Base-by-base conservation (phyloP, 2,329 filamentous ascomycete genomes). In the Aspergillus sp. region DNA sequence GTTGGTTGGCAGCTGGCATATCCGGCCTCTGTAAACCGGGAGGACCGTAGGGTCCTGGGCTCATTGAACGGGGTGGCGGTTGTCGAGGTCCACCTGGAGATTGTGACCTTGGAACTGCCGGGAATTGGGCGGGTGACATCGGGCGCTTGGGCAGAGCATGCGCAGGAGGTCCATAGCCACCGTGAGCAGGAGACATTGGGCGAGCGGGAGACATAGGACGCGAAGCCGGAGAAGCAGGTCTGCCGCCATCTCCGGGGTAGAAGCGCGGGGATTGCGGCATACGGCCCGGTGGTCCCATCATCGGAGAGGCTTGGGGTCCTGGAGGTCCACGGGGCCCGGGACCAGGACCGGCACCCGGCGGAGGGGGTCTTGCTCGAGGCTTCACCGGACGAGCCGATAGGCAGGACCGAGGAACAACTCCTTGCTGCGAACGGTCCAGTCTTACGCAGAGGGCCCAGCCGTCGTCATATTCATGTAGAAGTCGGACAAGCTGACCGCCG, bases 401-500 rank as follows among this genome's bases (percentile, higher is more conserved):
- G 77, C 95, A 99, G 38, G 93, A 96, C 65, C 95, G 87, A 13
- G 95, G 95, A 56, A 90, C 91, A 52, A 98, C 95, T 80, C 95
- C 95, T 79, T 98, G 93, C 67, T 90, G 83, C 59, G 91, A 93
- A 62, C 92, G 89, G 75, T 98, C 93, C 67, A 98, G 87, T 63
- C 89, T 89, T 65, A 92, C 89, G 75, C 92, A 97, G 55, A 98
- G 90, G 69, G 93, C 91, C 95, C 95, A 99, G 68, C 95, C 95
- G 76, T 99, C 95, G 71, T 99, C 95, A 68, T 98, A 99, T 76
- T 96, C 93, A 70, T 98, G 93, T 52, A 98, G 81, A 62, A 99
- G 80, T 62, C 93, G 85, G 50, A 98, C 91, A 48, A 99, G 81
- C 61, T 96, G 88, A 52, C 95, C 95, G 57, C 88, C 85, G 61